Evolutionary conservation across 805 yeast genomes (phyloP), one percentile per base, ranked within the genome.

Genomic region (Pichia membranifaciens): DNA sequence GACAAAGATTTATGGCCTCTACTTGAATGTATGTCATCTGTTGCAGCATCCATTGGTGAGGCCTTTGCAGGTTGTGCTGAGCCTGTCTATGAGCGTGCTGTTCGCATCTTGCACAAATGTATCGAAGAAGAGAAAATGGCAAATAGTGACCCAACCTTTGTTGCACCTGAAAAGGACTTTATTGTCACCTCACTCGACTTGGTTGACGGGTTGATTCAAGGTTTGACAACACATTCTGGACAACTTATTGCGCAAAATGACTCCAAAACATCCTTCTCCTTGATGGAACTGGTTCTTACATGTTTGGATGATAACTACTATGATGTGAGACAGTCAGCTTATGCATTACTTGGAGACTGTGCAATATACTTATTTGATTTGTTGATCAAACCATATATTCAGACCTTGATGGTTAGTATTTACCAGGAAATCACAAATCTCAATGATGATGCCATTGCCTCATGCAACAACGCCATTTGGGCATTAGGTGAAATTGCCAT

Each of bases 301-400:
- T 84, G 95, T 60, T 74, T 88, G 53, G 84, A 82, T 53, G 96
- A 88, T 62, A 75, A 79, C 4, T 76, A 74, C 22, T 81, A 81
- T 52, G 98, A 93, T 63, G 96, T 93, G n/a, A 77, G 97, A 53
- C 99, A 93, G 66, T 79, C 88, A 49, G 87, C 91, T 0, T 88
- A 82, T 68, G 97, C 98, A 0, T 68, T 93, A 29, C 60, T 91
- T 16, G 99, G 99, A 23, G 99, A 93, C 65, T 73, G 93, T 64
- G 85, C 90, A 9, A 87, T 82, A 52, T 74, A 64, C 61, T 69
- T 78, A 28, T 56, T 73, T 57, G 70, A 72, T 47, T 57, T 69
- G 36, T 64, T 78, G 20, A 73, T 79, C 16, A 66, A 54, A 33
- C 79, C 81, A 7, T 65, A 67, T 51, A 57, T 79, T 50, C 72